Evolutionary conservation across 2,329 filamentous ascomycete genomes (phyloP).

Genomic region (Fusarium goolgardi): DNA sequence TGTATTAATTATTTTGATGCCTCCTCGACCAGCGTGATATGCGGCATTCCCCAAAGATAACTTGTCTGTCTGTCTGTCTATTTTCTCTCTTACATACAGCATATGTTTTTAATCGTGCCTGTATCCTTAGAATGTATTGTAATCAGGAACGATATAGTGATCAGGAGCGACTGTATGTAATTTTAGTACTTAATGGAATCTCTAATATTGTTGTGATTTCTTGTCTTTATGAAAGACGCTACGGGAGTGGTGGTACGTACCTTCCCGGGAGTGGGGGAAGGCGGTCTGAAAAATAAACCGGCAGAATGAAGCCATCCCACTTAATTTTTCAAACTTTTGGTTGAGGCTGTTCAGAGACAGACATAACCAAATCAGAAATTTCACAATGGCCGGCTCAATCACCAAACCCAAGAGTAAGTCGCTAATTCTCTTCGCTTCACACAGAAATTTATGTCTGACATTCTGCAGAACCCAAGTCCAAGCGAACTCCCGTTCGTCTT

Average conservation of each 20-base stretch:
- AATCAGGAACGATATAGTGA: no score
- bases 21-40: not conserved
- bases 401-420: constrained; percentile 66
- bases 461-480: constrained; percentile 86
- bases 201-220: no score
- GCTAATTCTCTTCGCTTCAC: fast-evolving
- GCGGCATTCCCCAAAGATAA: not conserved
- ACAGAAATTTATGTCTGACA: not conserved
- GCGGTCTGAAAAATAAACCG: constrained; percentile 49
- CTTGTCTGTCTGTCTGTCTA: no score
- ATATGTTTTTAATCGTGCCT: no score
- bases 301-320: constrained; percentile 55
- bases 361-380: constrained; percentile 24
- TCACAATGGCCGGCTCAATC: constrained; percentile 64
- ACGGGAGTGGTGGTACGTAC: constrained; percentile 24
- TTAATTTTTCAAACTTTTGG: constrained; percentile 52
- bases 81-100: no score
- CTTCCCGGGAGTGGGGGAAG: constrained; percentile 37
- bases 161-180: no score
- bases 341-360: constrained; percentile 5
- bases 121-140: no score
- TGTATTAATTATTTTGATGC: no score
- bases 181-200: no score
- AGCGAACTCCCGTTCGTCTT: constrained; percentile 88
- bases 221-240: no score